These are phyloP conservation scores for Ascocoryne sarcoides DNA, from an alignment of 2,329 filamentous ascomycete species.

Conservation along the genomic window DNA sequence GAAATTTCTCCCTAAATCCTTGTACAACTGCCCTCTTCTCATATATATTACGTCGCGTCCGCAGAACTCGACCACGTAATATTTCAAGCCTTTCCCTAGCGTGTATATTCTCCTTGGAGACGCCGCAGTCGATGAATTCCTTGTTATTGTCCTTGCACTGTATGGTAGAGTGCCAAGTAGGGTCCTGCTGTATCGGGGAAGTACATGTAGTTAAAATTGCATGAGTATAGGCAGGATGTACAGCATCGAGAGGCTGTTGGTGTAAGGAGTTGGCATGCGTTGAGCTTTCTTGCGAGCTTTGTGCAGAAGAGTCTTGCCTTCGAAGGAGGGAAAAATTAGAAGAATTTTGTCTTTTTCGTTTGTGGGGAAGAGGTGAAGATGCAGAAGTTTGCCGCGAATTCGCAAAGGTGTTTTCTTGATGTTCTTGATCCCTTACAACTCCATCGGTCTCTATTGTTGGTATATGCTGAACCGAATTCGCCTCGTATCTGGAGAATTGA, in stretches of 20 bases:
- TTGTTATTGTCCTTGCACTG: no score
- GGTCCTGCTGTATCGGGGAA: conserved; percentile 13
- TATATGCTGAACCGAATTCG: no score
- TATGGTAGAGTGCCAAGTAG: no score
- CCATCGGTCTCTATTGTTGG: background rate
- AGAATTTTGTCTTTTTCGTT: background rate
- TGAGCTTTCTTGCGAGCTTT: background rate
- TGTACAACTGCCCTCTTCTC: conserved; percentile 8
- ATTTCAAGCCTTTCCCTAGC: conserved; percentile 16
- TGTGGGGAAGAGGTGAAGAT: background rate
- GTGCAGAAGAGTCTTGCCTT: background rate
- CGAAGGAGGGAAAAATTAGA: background rate
- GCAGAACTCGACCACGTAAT: conserved; percentile 11
- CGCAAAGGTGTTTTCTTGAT: background rate
- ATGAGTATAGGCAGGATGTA: no score
- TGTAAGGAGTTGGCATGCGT: background rate
- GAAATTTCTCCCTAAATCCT: conserved; percentile 8
- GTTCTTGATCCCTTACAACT: no score
- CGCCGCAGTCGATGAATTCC: no score
- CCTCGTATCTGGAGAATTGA: background rate
- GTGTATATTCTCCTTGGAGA: conserved; percentile 5
- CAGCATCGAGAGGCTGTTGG: background rate
- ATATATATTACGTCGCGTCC: conserved; percentile 11
- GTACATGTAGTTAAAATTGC: no score
- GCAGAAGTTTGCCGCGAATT: background rate